Evolutionary conservation across 768 basidiomycete species (phyloP), one percentile per base, ranked within the genome.

Genomic region (Tubosaeta sp.): DNA sequence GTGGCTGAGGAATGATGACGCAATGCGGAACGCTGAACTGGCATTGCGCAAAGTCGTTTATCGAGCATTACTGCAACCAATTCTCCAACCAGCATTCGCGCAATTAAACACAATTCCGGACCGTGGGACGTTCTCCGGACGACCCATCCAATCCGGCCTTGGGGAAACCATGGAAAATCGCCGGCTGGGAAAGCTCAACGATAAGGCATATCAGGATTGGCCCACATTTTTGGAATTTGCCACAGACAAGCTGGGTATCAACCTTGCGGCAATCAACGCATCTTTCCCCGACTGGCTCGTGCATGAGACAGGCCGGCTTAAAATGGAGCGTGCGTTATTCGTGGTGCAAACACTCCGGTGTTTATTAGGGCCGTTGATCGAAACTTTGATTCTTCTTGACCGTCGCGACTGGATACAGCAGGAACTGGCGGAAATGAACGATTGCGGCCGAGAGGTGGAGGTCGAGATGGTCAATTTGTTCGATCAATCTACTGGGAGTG

Each of bases 401-500:
- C 76, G 88, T 19, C 60, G 76, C 27, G 58, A 70, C 41, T 90
- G 85, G 84, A 56, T 88, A 51, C 61, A 58, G 48, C 74, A 82
- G 37, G 63, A 64, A 35, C 57, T 75, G 32, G 44, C 59, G 61
- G 69, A 62, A 16, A 64, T 56, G 55, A 52, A 45, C 17, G 50
- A 51, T 33, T 9, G 50, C 50, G 57, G 54, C 33, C 52, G 42
- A 57, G 37, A 67, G 46, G 64, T 80, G 55, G 60, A 52, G 38
- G 74, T 80, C 17, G 71, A 76, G 29, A 59, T 80, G 19, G 72
- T 88, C 3, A 88, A 86, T 64, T 62, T 91, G 38, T 90, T 91
- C 54, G 84, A 88, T 60, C 88, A 89, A 65, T 72, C 73, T 5
- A 78, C 77, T 3, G 87, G 85, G 41, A 90, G 88, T 64, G 86